phyloP scores from a whole-genome alignment of 495 filamentous ascomycete species.

The Daldinia vernicosa region DNA sequence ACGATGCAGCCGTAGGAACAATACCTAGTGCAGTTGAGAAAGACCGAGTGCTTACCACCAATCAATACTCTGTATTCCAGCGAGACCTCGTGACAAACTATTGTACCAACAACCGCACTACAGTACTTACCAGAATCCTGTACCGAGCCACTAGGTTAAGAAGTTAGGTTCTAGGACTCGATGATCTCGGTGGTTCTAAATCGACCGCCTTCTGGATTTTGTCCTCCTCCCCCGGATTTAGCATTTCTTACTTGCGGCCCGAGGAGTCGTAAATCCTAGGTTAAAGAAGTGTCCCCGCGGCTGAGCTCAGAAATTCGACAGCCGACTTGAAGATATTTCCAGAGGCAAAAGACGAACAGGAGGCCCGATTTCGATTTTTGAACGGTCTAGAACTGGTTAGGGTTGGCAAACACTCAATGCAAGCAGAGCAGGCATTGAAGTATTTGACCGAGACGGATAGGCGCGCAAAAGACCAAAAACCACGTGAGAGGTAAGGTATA shows the following conservation, averaged over 20 bases:
- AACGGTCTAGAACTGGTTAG: slow-evolving; percentile 33
- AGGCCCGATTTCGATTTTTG: background rate
- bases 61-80: slow-evolving; percentile 16
- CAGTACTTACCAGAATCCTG: slow-evolving; percentile 25
- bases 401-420: slow-evolving; percentile 35
- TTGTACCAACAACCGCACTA: slow-evolving; percentile 27
- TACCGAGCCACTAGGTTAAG: slow-evolving; percentile 26
- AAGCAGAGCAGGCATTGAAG: slow-evolving; percentile 36
- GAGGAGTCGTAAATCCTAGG: slow-evolving; percentile 8
- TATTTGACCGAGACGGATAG: slow-evolving; percentile 37
- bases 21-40: slow-evolving; percentile 17
- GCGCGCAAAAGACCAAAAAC: slow-evolving; percentile 20
- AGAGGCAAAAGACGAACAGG: background rate
- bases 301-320: slow-evolving; percentile 1
- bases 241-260: slow-evolving; percentile 3
- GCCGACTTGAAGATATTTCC: slow-evolving; percentile 12
- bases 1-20: background rate
- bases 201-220: slow-evolving; percentile 22
- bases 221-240: slow-evolving; percentile 6
- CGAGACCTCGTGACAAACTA: slow-evolving; percentile 24
- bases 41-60: slow-evolving; percentile 26
- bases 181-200: slow-evolving; percentile 44
- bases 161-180: slow-evolving; percentile 22
- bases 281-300: slow-evolving; percentile 13
- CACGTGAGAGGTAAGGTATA: slow-evolving; percentile 27